Base-by-base conservation (phyloP, 352 stramenopile genomes). In the Paralagenidium karlingii region DNA sequence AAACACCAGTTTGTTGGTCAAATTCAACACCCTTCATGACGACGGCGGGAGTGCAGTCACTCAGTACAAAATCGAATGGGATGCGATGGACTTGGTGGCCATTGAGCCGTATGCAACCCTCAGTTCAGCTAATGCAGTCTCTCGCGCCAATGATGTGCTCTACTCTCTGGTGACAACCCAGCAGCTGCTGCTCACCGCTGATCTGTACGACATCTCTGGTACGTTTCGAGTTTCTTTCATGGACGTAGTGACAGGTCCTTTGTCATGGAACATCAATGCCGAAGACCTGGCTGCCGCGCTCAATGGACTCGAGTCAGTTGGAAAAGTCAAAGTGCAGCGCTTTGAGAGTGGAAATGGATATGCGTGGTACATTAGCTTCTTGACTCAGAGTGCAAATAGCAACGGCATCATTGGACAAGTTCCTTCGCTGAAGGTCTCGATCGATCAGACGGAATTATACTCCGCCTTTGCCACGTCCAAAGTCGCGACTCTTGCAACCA, bases 11-110 rank as follows among this genome's bases (percentile, higher is more conserved):
- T 48, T 97, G 6, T 43, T 64, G 5, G 73, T 96, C 7, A 53
- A 45, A 3, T 97, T 96, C 43, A 75, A 82, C 24, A 64, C 69
- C 0, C 63, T 54, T 9, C 66, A 71, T 41, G 65, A 94, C 45
- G 68, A 91, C 33, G 87, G 87, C 5, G 87, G 87, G 7, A 65
- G 73, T 0, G 51, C 56, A 1, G 68, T 95, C n/a, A 91, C 57
- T 10, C 60, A 84, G 42, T 95, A 95, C 51, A 83, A 86, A 43
- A 76, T 98, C 37, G 83, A 96, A 34, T 98, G 86, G 87, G 90
- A 97, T 47, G 68, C 63, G 3, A 85, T 96, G 60, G 82, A 88
- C 32, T 41, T 91, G 7, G 63, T 80, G 10, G 66, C 71, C 6
- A 50, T 88, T 8, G 43, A 67, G 18, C 32, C 49, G 6, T 56